Evolutionary conservation across 1,139 yeast genomes (phyloP), one percentile per base, ranked within the genome.

Genomic region (Sugiyamaella xylanicola): DNA sequence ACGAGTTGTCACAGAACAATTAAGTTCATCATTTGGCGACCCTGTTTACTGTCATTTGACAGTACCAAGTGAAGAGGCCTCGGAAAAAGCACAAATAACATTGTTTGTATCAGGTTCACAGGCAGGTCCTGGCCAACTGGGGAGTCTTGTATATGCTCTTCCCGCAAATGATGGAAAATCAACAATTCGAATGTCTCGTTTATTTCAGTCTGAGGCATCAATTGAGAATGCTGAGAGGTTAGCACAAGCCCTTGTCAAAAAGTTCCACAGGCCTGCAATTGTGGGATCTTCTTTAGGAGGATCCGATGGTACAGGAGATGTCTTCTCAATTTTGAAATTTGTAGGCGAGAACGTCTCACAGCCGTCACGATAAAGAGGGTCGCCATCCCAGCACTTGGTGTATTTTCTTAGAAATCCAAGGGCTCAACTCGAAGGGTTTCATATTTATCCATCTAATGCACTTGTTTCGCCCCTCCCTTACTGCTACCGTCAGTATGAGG

Each of bases 131-230:
- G 46, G 55, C 21, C 61, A 66, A 15, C 61, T 63, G 65, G 67
- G 68, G n/a, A 56, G 58, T 7, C 47, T 62, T 53, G 64, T 63
- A 4, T 63, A 62, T 48, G 63, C 63, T 4, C 27, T 63, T 11
- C 60, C 61, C 5, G 22, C 46, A 22, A 29, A 41, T 21, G 41
- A 41, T 16, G 9, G 40, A 19, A 43, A 46, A 1, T 40, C 51
- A 20, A 48, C 51, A 15, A 51, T 59, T 2, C 47, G 53, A 2
- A 52, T 53, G 8, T 56, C 61, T 3, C 45, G 60, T 8, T 27
- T 63, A 15, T 59, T 56, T 45, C 55, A 54, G 29, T 45, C 48
- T 27, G 63, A 61, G 36, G 19, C 55, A 16, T 56, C 65, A 25
- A 56, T 63, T 35, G 64, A 62, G 25, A 51, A 56, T 11, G 59